A percentile compares a stretch with the other conserved stretches of the same genome.
Conservation (phyloP, 805 yeast species). For the Metschnikowia gruessii region DNA sequence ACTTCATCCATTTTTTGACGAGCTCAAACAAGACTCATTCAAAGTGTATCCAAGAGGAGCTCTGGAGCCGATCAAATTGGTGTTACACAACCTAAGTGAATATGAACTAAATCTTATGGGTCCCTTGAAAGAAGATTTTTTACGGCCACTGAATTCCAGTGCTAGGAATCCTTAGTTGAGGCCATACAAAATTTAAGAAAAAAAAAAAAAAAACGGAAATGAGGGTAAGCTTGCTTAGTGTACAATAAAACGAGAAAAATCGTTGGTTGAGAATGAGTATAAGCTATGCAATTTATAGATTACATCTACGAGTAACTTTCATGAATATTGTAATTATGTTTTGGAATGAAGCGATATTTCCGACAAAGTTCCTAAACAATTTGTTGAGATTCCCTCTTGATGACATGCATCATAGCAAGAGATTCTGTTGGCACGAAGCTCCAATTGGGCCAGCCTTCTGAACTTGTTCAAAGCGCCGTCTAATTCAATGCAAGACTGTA, state of each 20-base stretch:
- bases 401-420: background rate
- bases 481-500: slow-evolving; percentile 75
- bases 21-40: slow-evolving; percentile 59
- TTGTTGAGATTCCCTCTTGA: background rate
- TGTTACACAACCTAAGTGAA: slow-evolving; percentile 67
- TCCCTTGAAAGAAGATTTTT: slow-evolving; percentile 34
- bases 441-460: slow-evolving; percentile 5
- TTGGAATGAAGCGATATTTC: background rate
- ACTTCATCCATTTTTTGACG: slow-evolving; percentile 87
- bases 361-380: background rate
- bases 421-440: background rate
- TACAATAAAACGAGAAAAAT: background rate
- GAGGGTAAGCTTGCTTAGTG: background rate
- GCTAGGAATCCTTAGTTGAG: background rate
- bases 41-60: slow-evolving; percentile 55
- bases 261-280: background rate
- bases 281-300: slow-evolving; percentile 8
- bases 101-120: slow-evolving; percentile 58
- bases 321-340: background rate
- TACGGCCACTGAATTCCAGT: slow-evolving; percentile 4
- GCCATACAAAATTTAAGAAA: background rate
- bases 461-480: background rate
- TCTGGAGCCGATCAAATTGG: slow-evolving; percentile 36
- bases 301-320: slow-evolving; percentile 1
- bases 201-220: background rate